Base-by-base conservation (phyloP, 2,329 filamentous ascomycete species). In the Phoma sp. region DNA sequence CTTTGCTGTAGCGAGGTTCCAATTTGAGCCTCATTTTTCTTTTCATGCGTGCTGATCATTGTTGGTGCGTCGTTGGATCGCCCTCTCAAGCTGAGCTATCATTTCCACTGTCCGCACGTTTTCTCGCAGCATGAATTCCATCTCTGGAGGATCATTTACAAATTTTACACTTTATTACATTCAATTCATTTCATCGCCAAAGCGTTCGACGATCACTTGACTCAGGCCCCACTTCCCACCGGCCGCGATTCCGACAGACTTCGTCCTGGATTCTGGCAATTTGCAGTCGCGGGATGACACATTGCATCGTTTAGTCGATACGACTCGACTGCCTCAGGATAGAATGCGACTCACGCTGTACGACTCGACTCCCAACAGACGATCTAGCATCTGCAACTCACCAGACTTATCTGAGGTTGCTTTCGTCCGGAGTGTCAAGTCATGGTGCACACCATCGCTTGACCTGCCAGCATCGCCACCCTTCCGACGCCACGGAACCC, bases 391-490 rank as follows among this genome's bases (percentile, higher is more conserved):
- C 6, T 5, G 22, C 24, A 9, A 18, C 18, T 18, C 32, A 29
- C 4, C n/a, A 43, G 36, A 32, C 33, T 35, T n/a, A 33, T 14
- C 32, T 18, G 39, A 30, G 4, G 38, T 43, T 29, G 9, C 11
- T 4, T n/a, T 30, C 10, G 23, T 42, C n/a, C 22, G 13, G 27
- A 23, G 36, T 35, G 48, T 52, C 18, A 18, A 18, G 18, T 18
- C 48, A 33, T 27, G 48, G 42, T 41, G 22, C 43, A 47, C 32
- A 36, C 49, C 48, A 38, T 47, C 49, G 49, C 29, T 7, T 47
- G 40, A 52, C 36, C 27, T 51, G 13, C 48, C 48, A 39, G 45
- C 41, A 40, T 45, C 48, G 48, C 48, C 48, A 45, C 48, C 18
- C 48, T 24, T 25, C 39, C 40, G 38, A 50, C 24, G 23, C 35